Conservation (phyloP, 192 early-diverging fungal species). For the Rhizoclosmatium sp. region DNA sequence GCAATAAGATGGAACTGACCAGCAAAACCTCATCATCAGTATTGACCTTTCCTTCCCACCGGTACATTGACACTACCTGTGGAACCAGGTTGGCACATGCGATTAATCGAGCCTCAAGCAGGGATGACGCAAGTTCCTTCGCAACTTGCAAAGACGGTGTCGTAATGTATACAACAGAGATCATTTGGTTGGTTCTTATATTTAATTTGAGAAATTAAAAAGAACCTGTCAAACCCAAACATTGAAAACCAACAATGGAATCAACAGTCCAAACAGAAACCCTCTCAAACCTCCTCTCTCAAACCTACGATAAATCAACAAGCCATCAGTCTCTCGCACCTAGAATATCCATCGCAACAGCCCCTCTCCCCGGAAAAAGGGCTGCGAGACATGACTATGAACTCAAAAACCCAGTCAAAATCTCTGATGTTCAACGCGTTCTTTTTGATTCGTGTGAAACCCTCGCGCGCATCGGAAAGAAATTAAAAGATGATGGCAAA, state of each 20-base stretch:
- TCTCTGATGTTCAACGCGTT: slow-evolving; percentile 11
- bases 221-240: too few relatives aligned
- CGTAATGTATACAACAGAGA: neutral
- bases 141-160: slow-evolving; percentile 7
- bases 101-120: neutral
- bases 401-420: slow-evolving; percentile 13
- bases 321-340: neutral
- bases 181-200: neutral
- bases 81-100: neutral
- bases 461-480: slow-evolving; percentile 1
- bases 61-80: neutral
- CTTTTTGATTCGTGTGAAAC: slow-evolving; percentile 26
- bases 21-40: neutral
- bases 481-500: slow-evolving; percentile 14
- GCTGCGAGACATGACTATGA: neutral
- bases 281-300: too few relatives aligned
- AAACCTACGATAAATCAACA: neutral
- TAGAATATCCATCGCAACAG: neutral
- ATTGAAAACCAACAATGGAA: too few relatives aligned
- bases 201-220: too few relatives aligned
- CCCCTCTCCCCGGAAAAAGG: neutral
- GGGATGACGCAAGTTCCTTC: neutral
- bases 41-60: slow-evolving; percentile 5
- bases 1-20: neutral
- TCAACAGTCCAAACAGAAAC: too few relatives aligned